Conservation (phyloP, 768 basidiomycete species). For the Sistotremastrum suecicum region DNA sequence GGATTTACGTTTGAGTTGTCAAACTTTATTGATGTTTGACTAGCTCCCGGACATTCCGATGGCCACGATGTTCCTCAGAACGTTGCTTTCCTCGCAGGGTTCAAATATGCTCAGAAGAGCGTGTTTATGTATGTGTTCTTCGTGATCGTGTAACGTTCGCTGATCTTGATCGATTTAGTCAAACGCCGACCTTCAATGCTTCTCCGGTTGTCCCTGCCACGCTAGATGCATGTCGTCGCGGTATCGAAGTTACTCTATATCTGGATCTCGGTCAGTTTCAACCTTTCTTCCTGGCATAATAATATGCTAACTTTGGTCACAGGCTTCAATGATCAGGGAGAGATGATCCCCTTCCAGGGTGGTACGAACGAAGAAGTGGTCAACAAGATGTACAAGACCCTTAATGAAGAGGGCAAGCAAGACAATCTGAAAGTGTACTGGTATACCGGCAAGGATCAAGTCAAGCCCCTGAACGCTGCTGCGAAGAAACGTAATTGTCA, state of each 20-base stretch:
- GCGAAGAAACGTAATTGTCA: conserved; percentile 61
- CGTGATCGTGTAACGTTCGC: not conserved
- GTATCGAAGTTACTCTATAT: conserved; percentile 45
- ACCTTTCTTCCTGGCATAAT: conserved; percentile 9
- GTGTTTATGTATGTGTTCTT: conserved; percentile 43
- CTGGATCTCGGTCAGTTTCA: conserved; percentile 32
- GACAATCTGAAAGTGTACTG: conserved; percentile 37
- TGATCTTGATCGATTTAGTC: conserved; percentile 18
- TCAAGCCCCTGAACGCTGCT: conserved; percentile 48
- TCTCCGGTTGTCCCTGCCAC: conserved; percentile 42
- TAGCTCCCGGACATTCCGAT: conserved; percentile 29
- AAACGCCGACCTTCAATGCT: conserved; percentile 63
- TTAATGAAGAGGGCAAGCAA: conserved; percentile 29
- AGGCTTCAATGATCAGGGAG: conserved; percentile 40
- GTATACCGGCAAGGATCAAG: conserved; percentile 54
- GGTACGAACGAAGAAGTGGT: conserved; percentile 63
- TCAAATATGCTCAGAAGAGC: conserved; percentile 41
- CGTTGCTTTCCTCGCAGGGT: conserved; percentile 51
- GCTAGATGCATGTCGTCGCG: conserved; percentile 45
- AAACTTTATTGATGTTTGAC: not conserved
- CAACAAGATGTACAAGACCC: conserved; percentile 37
- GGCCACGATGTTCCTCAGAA: conserved; percentile 44
- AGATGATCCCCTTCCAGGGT: conserved; percentile 52
- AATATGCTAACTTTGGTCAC: not conserved
- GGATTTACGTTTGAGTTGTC: not conserved